Evolutionary conservation across 2,329 filamentous ascomycete genomes (phyloP).

Genomic region (Gnomoniopsis sp.): DNA sequence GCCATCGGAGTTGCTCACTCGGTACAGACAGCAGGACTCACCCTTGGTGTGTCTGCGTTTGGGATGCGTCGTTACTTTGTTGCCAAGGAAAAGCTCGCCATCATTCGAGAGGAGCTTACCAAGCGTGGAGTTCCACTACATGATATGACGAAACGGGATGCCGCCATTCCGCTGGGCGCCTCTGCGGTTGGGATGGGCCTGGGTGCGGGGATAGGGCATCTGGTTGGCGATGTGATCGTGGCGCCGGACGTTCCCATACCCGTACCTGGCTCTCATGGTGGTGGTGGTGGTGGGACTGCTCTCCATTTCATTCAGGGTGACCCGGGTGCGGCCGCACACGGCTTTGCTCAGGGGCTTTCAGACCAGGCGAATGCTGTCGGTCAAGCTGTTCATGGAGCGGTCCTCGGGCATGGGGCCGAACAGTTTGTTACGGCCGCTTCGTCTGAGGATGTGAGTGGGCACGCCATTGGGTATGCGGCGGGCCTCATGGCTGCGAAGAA

Average conservation of each 20-base stretch:
- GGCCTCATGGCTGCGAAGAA: slow-evolving; percentile 15
- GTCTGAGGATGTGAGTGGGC: slow-evolving; percentile 6
- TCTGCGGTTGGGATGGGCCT: slow-evolving; percentile 9
- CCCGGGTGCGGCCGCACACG: slow-evolving; percentile 11
- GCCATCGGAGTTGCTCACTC: slow-evolving; percentile 14
- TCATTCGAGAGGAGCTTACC: slow-evolving; percentile 17
- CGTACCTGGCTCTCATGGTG: not conserved
- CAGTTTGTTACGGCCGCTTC: slow-evolving; percentile 1
- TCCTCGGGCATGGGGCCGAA: slow-evolving; percentile 10
- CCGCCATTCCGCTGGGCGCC: slow-evolving; percentile 10
- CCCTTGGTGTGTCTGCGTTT: slow-evolving; percentile 13
- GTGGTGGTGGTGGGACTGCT: not conserved
- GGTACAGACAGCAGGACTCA: slow-evolving; percentile 14
- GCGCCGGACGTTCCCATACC: slow-evolving; percentile 10
- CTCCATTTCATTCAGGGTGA: slow-evolving; percentile 7
- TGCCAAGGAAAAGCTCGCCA: slow-evolving; percentile 11
- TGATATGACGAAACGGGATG: slow-evolving; percentile 16
- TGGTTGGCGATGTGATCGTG: slow-evolving; percentile 4
- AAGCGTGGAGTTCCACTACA: slow-evolving; percentile 13
- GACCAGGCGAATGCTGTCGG: slow-evolving; percentile 14
- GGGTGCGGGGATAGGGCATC: slow-evolving; percentile 10
- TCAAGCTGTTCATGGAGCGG: slow-evolving; percentile 7
- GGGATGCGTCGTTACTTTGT: slow-evolving; percentile 15
- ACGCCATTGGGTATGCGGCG: slow-evolving; percentile 13
- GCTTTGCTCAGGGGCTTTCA: slow-evolving; percentile 12